Evolutionary conservation across 306 rosid species (phyloP).

Genomic region (Malus sieversii): DNA sequence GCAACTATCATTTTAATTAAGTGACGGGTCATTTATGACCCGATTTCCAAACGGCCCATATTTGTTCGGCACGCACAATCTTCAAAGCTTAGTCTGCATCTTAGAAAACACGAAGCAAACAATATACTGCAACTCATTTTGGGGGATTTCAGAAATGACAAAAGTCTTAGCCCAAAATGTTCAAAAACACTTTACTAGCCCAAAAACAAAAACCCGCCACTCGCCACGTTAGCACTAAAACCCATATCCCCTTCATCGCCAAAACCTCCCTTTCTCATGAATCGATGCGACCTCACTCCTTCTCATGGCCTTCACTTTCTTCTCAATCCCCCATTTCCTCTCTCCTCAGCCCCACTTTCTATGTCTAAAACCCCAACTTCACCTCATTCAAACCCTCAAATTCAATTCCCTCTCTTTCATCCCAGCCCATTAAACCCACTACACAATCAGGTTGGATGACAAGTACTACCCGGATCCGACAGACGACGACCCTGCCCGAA

Average conservation of each 20-base stretch:
- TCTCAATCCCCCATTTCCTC: conserved; percentile 36
- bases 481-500: conserved; percentile 85
- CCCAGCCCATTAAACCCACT: conserved; percentile 22
- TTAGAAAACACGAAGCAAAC: too few species aligned
- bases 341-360: conserved; percentile 24
- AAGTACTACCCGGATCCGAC: conserved; percentile 72
- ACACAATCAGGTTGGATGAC: conserved; percentile 53
- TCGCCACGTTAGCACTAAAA: conserved; percentile 7
- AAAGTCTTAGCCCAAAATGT: too few species aligned
- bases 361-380: conserved; percentile 23
- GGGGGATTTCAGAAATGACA: too few species aligned
- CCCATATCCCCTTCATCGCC: background rate
- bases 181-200: background rate
- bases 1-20: too few species aligned
- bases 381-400: conserved; percentile 4
- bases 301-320: conserved; percentile 55
- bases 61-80: too few species aligned
- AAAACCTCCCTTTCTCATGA: background rate
- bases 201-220: background rate
- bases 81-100: accelerated
- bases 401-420: background rate
- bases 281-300: background rate
- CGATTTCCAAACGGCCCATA: too few species aligned
- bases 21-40: too few species aligned
- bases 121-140: too few species aligned